phyloP scores from a whole-genome alignment of 805 yeast species.

The Candida nanaspora region DNA sequence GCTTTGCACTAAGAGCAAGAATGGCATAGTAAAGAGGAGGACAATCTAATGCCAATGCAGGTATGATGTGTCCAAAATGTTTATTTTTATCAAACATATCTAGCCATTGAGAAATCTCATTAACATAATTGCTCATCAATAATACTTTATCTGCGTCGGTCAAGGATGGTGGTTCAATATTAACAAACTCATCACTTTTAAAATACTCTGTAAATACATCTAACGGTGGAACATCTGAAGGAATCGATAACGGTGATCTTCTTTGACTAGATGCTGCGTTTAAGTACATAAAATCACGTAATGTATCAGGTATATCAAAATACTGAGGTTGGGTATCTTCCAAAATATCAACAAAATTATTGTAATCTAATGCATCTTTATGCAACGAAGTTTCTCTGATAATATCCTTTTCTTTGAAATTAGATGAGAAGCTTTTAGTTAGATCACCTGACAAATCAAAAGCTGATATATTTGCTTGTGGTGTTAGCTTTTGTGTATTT shows the following conservation, averaged over 20 bases:
- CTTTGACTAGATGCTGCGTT: slow-evolving; percentile 19
- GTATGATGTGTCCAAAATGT: slow-evolving; percentile 14
- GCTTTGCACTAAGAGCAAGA: slow-evolving; percentile 7
- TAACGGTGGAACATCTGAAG: slow-evolving; percentile 7
- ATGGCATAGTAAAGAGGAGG: slow-evolving; percentile 5
- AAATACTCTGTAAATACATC: slow-evolving; percentile 6
- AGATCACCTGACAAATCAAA: background rate
- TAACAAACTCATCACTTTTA: slow-evolving; percentile 4
- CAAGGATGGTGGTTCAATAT: slow-evolving; percentile 5
- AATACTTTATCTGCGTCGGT: slow-evolving; percentile 14
- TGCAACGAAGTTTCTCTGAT: background rate
- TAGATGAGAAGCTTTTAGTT: background rate
- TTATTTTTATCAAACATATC: slow-evolving; percentile 19
- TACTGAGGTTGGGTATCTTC: slow-evolving; percentile 5
- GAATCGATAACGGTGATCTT: slow-evolving; percentile 5
- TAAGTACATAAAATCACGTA: slow-evolving; percentile 34
- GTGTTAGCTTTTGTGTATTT: background rate
- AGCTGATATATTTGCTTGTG: background rate
- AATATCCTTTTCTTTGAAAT: slow-evolving; percentile 1
- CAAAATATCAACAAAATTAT: slow-evolving; percentile 6
- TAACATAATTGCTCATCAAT: slow-evolving; percentile 11
- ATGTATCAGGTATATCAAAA: slow-evolving; percentile 20
- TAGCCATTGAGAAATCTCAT: slow-evolving; percentile 16
- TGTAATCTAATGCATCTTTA: slow-evolving; percentile 5
- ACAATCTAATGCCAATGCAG: slow-evolving; percentile 12